Evolutionary conservation across 2,329 filamentous ascomycete species (phyloP).

Genomic region (Penicillium janthinellum): DNA sequence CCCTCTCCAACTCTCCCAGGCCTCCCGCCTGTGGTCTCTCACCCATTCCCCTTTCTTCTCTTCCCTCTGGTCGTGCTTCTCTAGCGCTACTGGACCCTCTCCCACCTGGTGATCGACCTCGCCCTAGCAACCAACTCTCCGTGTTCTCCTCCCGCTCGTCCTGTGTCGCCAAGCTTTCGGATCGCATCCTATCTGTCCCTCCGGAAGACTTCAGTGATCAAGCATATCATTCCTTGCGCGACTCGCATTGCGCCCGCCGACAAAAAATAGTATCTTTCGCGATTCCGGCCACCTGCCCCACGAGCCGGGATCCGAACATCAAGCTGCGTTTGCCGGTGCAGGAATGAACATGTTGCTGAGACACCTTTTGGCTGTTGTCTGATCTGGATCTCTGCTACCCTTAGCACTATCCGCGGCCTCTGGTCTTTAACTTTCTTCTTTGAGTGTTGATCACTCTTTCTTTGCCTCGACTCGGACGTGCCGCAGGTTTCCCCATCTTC

Average conservation of each 20-base stretch:
- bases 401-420: slow-evolving; percentile 25
- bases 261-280: slow-evolving; percentile 6
- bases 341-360: slow-evolving; percentile 43
- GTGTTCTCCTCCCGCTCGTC: slow-evolving; percentile 16
- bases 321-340: slow-evolving; percentile 31
- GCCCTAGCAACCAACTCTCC: slow-evolving; percentile 9
- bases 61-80: slow-evolving; percentile 9
- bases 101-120: slow-evolving; percentile 7
- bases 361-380: slow-evolving; percentile 31
- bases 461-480: slow-evolving; percentile 3
- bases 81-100: slow-evolving; percentile 1
- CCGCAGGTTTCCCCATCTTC: slow-evolving; percentile 2
- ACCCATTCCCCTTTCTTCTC: slow-evolving; percentile 7
- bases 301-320: slow-evolving; percentile 23
- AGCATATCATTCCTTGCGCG: background rate
- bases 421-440: slow-evolving; percentile 5
- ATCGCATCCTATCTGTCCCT: slow-evolving; percentile 9
- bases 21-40: slow-evolving; percentile 17
- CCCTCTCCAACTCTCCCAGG: slow-evolving; percentile 16
- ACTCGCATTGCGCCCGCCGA: slow-evolving; percentile 6
- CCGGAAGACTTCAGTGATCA: background rate
- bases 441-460: slow-evolving; percentile 3
- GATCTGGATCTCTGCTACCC: slow-evolving; percentile 28
- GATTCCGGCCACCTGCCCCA: slow-evolving; percentile 10
- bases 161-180: slow-evolving; percentile 8